Evolutionary conservation across 2,329 filamentous ascomycete genomes (phyloP).

Genomic region (Microcyclosporella mali): DNA sequence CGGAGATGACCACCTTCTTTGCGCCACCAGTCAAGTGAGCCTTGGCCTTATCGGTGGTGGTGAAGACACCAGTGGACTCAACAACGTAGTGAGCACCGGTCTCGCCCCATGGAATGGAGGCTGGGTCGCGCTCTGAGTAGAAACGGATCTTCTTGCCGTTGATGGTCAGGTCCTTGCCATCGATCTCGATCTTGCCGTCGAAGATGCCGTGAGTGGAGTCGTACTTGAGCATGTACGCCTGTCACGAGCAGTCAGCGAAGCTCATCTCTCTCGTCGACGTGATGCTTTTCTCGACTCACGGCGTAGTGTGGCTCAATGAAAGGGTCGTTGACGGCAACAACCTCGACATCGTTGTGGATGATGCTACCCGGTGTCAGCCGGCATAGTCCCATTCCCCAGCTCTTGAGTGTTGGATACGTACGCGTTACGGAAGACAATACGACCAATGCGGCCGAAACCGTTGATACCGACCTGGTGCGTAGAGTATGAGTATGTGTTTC

Average conservation of each 20-base stretch:
- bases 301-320: slow-evolving; percentile 98
- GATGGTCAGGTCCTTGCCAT: slow-evolving; percentile 69
- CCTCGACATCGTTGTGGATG: slow-evolving; percentile 80
- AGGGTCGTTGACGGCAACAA: slow-evolving; percentile 97
- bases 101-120: slow-evolving; percentile 82
- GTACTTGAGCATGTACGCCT: slow-evolving; percentile 99
- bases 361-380: slow-evolving; percentile 45
- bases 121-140: slow-evolving; percentile 87
- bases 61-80: slow-evolving; percentile 98
- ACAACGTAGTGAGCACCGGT: slow-evolving; percentile 89
- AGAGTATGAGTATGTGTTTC: slow-evolving; percentile 14
- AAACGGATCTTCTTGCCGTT: slow-evolving; percentile 94
- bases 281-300: slow-evolving; percentile 54
- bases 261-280: neutral
- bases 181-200: slow-evolving; percentile 80
- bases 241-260: slow-evolving; percentile 15
- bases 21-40: slow-evolving; percentile 93
- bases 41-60: slow-evolving; percentile 91
- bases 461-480: slow-evolving; percentile 79
- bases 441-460: slow-evolving; percentile 99
- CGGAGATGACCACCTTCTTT: slow-evolving; percentile 87
- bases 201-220: slow-evolving; percentile 95
- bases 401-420: slow-evolving; percentile 40
- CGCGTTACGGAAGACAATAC: slow-evolving; percentile 99
- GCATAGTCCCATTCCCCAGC: slow-evolving; percentile 4